These are phyloP conservation scores for Quambalaria eucalypti DNA, from an alignment of 1,284 basidiomycete genomes.

Conservation along the genomic window DNA sequence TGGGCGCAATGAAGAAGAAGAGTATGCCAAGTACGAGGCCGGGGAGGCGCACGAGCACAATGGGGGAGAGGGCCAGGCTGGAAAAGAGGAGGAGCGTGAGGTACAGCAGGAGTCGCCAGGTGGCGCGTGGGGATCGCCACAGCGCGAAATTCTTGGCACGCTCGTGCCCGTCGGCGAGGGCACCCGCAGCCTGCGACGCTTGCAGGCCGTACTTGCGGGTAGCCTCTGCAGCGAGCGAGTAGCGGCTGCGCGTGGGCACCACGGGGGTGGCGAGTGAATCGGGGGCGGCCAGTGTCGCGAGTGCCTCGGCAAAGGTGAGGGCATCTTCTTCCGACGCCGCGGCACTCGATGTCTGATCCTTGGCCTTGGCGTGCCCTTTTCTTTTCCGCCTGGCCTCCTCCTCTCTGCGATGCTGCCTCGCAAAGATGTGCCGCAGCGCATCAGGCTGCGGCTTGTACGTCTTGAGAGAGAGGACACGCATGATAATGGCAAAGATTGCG, in stretches of 20 bases:
- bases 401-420: constrained; percentile 1
- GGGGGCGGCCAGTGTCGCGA: background rate
- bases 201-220: constrained; percentile 9
- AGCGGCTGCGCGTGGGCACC: background rate
- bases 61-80: constrained; percentile 9
- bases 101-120: constrained; percentile 10
- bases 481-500: constrained; percentile 7
- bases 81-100: constrained; percentile 7
- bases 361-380: constrained; percentile 2
- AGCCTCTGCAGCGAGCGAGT: constrained; percentile 6
- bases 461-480: constrained; percentile 13
- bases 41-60: constrained; percentile 12
- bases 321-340: background rate
- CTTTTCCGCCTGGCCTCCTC: constrained; percentile 1
- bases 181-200: constrained; percentile 10
- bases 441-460: constrained; percentile 8
- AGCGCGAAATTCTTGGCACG: constrained; percentile 19
- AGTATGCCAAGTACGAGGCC: constrained; percentile 16
- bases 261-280: background rate
- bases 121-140: constrained; percentile 16
- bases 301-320: background rate
- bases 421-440: constrained; percentile 1
- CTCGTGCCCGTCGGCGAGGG: constrained; percentile 15
- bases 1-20: constrained; percentile 21
- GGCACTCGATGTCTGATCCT: constrained; percentile 2